Percentiles rank a stretch among this genome's conserved stretches.
Evolutionary conservation across 139 green algal species (phyloP).

Genomic region (Chloropicon primus): DNA sequence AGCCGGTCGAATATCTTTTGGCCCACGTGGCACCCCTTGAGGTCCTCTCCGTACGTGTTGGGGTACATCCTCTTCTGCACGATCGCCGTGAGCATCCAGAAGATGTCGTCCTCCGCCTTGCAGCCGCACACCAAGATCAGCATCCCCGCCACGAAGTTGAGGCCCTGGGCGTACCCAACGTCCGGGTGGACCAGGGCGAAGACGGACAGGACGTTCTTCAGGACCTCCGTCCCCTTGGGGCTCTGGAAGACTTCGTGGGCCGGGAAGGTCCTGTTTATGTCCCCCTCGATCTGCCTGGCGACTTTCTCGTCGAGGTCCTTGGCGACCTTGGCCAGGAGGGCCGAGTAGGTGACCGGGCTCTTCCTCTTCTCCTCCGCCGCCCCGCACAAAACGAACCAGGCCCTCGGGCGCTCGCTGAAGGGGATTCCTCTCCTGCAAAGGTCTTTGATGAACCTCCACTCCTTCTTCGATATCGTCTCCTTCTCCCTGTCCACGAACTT

Average conservation of each 20-base stretch:
- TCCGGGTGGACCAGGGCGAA: background rate
- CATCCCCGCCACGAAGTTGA: background rate
- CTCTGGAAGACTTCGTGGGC: background rate
- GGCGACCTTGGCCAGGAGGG: background rate
- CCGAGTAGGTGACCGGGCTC: background rate
- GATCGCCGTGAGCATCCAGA: slow-evolving; percentile 7
- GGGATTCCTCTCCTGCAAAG: background rate
- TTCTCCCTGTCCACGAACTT: background rate
- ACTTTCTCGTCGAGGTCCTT: background rate
- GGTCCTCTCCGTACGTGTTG: slow-evolving; percentile 42
- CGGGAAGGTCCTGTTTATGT: background rate
- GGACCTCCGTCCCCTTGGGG: background rate
- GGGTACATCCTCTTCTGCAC: slow-evolving; percentile 50
- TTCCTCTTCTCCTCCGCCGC: background rate
- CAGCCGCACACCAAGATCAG: background rate
- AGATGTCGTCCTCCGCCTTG: background rate
- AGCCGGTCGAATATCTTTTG: slow-evolving; percentile 21
- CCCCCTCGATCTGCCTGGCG: background rate
- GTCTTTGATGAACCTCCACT: background rate
- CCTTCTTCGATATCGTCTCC: background rate
- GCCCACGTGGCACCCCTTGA: slow-evolving; percentile 24
- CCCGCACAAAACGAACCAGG: background rate
- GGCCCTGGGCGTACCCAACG: background rate
- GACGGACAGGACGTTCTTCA: background rate
- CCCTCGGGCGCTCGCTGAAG: background rate